Evolutionary conservation across 78 protist genomes (phyloP), one percentile per base, ranked within the genome.

Genomic region (Andalucia godoyi): DNA sequence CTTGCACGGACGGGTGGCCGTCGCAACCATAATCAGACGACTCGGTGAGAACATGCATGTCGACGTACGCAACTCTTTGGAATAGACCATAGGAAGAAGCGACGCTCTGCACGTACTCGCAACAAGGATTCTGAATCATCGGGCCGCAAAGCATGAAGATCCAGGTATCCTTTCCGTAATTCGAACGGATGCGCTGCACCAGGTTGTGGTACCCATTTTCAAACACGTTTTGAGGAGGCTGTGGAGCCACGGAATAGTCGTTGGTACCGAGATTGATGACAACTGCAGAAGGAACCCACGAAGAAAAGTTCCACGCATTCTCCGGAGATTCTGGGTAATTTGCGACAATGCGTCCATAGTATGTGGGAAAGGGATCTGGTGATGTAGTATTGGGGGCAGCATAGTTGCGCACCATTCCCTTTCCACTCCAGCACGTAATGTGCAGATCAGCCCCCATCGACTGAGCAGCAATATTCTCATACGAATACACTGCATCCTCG

Each of bases 201-300:
- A 75, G 47, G 10, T 65, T 17, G 7, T 59, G 36, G 37, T 66
- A 75, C 27, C 29, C 37, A 5, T 39, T 12, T 39, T 66, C 57
- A 66, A 75, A 75, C 3, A 57, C 25, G 4, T 30, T n/a, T n/a
- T 41, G 27, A 5, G 81, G 43, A 47, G 81, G 81, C 21, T 23
- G 30, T 6, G 81, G 81, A 43, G 52, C 40, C 4, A 54, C 9
- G 21, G n/a, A 32, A n/a, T 50, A 75, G 70, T 75, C 81, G 33
- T 75, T 75, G 61, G 81, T 38, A 43, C 81, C 81, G 21, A 75
- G 15, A 66, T 65, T 66, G 1, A 75, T 66, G 13, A 75, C 33
- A 1, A 75, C 42, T 21, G 64, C 73, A 53, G 62, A 50, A 12
- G 81, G 81, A 17, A 27, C 37, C 4, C 23, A 75, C 18, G 53